These are phyloP conservation scores for Microsporum ferrugineum DNA, from an alignment of 2,329 filamentous ascomycete genomes.

Conservation along the genomic window DNA sequence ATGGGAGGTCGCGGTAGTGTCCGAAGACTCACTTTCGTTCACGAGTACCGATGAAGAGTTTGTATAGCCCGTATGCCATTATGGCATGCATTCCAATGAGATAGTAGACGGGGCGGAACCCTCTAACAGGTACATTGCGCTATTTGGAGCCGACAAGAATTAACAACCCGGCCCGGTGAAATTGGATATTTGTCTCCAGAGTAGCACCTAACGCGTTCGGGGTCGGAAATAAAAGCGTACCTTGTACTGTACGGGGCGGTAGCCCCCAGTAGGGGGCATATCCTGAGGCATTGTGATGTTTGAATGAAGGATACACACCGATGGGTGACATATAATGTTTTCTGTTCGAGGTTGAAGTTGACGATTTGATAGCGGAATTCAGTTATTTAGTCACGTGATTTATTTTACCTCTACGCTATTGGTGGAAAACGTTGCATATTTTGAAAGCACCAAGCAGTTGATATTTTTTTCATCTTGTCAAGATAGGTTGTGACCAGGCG, in stretches of 20 bases:
- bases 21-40: constrained; percentile 68
- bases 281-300: constrained; percentile 74
- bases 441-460: background rate
- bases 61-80: constrained; percentile 87
- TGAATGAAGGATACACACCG: constrained; percentile 7
- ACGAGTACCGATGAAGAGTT: constrained; percentile 66
- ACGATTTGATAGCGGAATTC: constrained; percentile 11
- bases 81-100: constrained; percentile 64
- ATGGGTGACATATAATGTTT: constrained; percentile 15
- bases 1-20: background rate
- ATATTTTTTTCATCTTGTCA: no score
- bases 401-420: background rate
- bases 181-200: background rate
- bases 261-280: constrained; percentile 90
- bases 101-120: constrained; percentile 73
- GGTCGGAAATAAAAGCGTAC: constrained; percentile 39
- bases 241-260: constrained; percentile 95
- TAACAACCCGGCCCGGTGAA: background rate
- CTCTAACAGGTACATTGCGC: constrained; percentile 85
- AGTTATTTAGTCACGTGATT: constrained; percentile 6
- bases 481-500: no score
- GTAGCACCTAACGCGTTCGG: background rate
- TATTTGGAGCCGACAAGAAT: constrained; percentile 26
- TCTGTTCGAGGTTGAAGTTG: constrained; percentile 21
- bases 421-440: background rate